These are phyloP conservation scores for thale cress (Arabidopsis thaliana) DNA, from an alignment of 345 rosid genomes.

Conservation along the genomic window TAIR10.1 NC_003076.8:2105001-2105500, in stretches of 20 bases:
- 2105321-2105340: background rate
- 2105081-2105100: slow-evolving; percentile 50
- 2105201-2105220: background rate
- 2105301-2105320: background rate
- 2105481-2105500: slow-evolving; percentile 75
- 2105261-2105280: slow-evolving; percentile 1
- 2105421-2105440: slow-evolving; percentile 3
- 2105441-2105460: slow-evolving; percentile 88
- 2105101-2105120: slow-evolving; percentile 78
- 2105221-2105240: background rate
- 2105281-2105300: background rate
- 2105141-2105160: slow-evolving; percentile 92
- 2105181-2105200: background rate
- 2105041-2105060: background rate
- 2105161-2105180: slow-evolving; percentile 69
- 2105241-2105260: background rate
- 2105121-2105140: slow-evolving; percentile 81
- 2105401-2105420: slow-evolving; percentile 1
- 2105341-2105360: background rate
- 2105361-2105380: background rate
- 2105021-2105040: background rate
- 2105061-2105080: slow-evolving; percentile 4
- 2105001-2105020: slow-evolving; percentile 22
- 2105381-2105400: background rate
- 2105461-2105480: slow-evolving; percentile 85